These are phyloP conservation scores for Lepidium didymum DNA, from an alignment of 345 rosid species.

Conservation along the genomic window DNA sequence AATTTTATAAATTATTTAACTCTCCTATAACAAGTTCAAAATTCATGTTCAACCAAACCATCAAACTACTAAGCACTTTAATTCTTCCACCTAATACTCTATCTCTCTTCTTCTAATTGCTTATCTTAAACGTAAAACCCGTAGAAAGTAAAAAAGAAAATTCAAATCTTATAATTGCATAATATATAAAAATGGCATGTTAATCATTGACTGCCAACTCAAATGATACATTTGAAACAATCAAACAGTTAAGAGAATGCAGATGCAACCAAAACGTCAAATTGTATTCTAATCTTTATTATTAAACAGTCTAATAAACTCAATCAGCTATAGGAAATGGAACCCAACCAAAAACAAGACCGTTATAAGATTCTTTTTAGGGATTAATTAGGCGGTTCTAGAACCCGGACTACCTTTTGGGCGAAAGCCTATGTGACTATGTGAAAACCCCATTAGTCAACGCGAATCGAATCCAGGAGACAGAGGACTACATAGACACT, in stretches of 20 bases:
- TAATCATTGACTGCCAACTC: not conserved
- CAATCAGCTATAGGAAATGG: not conserved
- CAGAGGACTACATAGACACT: too few relatives aligned
- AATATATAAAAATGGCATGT: not conserved
- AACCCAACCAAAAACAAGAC: not conserved
- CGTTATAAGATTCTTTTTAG: too few relatives aligned
- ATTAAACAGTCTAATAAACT: not conserved
- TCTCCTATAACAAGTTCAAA: not conserved
- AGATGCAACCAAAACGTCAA: not conserved
- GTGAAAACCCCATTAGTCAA: too few relatives aligned
- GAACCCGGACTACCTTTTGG: too few relatives aligned
- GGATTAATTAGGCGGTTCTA: too few relatives aligned
- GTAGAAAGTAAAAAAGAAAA: too few relatives aligned
- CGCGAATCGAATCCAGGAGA: too few relatives aligned
- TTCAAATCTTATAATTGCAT: too few relatives aligned
- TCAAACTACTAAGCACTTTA: slow-evolving; percentile 13
- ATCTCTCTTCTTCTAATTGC: not conserved
- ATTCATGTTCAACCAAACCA: slow-evolving; percentile 28
- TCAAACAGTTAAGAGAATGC: not conserved
- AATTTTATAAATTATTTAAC: slow-evolving; percentile 2
- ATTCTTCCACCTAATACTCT: slow-evolving; percentile 15
- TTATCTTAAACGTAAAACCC: slow-evolving; percentile 7
- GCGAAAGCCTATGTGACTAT: too few relatives aligned
- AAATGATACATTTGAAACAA: slow-evolving; percentile 1
- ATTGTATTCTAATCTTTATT: not conserved